Evolutionary conservation across 306 rosid species (phyloP).

Genomic region (Quercus bicolor): DNA sequence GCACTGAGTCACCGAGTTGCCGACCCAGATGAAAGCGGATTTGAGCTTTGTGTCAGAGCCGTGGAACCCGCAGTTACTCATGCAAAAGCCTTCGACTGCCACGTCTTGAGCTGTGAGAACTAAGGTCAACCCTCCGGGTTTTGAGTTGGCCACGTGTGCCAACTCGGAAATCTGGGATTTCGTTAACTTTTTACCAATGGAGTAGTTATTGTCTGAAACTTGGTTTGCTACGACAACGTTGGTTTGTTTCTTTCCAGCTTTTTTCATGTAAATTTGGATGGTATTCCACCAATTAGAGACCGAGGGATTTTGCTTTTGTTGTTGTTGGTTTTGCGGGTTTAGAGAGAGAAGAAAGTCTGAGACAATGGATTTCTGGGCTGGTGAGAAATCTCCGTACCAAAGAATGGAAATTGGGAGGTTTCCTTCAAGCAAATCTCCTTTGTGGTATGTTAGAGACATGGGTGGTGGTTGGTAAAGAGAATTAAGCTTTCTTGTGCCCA

Average conservation of each 20-base stretch:
- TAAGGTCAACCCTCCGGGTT: constrained; percentile 7
- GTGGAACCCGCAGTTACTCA: constrained; percentile 36
- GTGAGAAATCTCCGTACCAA: constrained; percentile 33
- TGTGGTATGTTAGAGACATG: constrained; percentile 14
- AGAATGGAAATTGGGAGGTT: constrained; percentile 20
- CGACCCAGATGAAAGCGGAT: constrained; percentile 28
- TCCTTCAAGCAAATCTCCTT: constrained; percentile 31
- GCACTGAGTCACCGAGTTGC: constrained; percentile 36
- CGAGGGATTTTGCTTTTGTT: background rate
- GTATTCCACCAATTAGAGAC: constrained; percentile 35
- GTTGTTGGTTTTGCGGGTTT: background rate
- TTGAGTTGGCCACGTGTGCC: background rate
- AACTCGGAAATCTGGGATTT: constrained; percentile 19
- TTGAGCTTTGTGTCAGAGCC: background rate
- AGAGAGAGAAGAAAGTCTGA: constrained; percentile 32
- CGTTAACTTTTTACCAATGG: constrained; percentile 23
- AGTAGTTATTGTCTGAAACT: constrained; percentile 16
- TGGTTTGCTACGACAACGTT: constrained; percentile 10
- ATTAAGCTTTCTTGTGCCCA: constrained; percentile 26
- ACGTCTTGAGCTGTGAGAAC: constrained; percentile 34
- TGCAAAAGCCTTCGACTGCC: constrained; percentile 39
- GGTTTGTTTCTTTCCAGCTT: constrained; percentile 17
- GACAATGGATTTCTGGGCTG: constrained; percentile 22
- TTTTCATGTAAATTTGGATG: constrained; percentile 27
- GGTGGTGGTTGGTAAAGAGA: constrained; percentile 29